Conservation (phyloP, 495 filamentous ascomycete genomes). For the Cetradonia linearis region DNA sequence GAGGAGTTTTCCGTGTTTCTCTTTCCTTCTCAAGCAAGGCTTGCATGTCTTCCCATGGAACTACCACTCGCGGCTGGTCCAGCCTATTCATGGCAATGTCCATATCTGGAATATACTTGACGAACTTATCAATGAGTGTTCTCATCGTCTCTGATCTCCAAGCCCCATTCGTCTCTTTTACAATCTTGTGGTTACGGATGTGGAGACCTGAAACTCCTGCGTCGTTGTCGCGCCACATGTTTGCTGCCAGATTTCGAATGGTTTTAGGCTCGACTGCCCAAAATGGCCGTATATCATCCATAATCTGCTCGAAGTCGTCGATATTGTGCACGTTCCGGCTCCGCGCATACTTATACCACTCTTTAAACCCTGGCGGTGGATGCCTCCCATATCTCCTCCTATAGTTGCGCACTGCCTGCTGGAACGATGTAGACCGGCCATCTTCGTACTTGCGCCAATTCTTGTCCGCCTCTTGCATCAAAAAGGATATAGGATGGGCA, state of each 20-base stretch:
- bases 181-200: slow-evolving; percentile 47
- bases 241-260: slow-evolving; percentile 43
- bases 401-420: slow-evolving; percentile 51
- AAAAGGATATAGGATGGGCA: slow-evolving; percentile 27
- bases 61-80: slow-evolving; percentile 59
- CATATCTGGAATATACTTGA: slow-evolving; percentile 57
- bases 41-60: slow-evolving; percentile 56
- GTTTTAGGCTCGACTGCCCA: slow-evolving; percentile 50
- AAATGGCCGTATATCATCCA: slow-evolving; percentile 60
- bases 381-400: slow-evolving; percentile 53
- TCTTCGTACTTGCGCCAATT: slow-evolving; percentile 24
- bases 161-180: slow-evolving; percentile 42
- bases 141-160: slow-evolving; percentile 57
- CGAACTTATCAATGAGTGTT: slow-evolving; percentile 46
- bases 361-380: slow-evolving; percentile 61
- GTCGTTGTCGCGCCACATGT: slow-evolving; percentile 35
- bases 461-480: slow-evolving; percentile 29
- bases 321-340: slow-evolving; percentile 50
- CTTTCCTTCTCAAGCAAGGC: slow-evolving; percentile 45
- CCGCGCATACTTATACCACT: slow-evolving; percentile 58
- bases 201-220: slow-evolving; percentile 48
- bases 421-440: slow-evolving; percentile 38
- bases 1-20: slow-evolving; percentile 35
- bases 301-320: slow-evolving; percentile 65
- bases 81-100: slow-evolving; percentile 58